A percentile compares a stretch with the other conserved stretches of the same genome.
phyloP scores from a whole-genome alignment of 2,329 filamentous ascomycete genomes.

The Colletotrichum nymphaeae region DNA sequence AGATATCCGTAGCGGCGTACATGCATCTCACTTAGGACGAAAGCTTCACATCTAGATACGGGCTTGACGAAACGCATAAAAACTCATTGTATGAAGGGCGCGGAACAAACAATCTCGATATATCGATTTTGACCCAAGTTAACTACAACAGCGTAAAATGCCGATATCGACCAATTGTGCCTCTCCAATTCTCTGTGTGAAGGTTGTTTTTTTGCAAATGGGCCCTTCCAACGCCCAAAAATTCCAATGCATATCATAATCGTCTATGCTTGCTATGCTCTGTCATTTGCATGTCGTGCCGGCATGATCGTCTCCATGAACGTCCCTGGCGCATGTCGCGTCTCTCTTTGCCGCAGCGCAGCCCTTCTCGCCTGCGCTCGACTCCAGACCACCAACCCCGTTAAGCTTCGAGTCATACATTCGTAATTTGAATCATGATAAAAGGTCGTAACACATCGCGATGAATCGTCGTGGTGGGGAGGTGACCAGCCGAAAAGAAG shows the following conservation, averaged over 20 bases:
- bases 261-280: slow-evolving; percentile 35
- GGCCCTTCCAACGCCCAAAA: slow-evolving; percentile 15
- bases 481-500: slow-evolving; percentile 37
- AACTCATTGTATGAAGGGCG: slow-evolving; percentile 2
- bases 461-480: slow-evolving; percentile 31
- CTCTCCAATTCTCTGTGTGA: slow-evolving; percentile 8
- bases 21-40: not conserved
- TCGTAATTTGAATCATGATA: slow-evolving; percentile 38
- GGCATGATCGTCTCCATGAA: slow-evolving; percentile 35
- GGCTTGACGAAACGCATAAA: not conserved
- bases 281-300: slow-evolving; percentile 37
- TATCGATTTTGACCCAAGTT: slow-evolving; percentile 24
- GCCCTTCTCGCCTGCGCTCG: slow-evolving; percentile 25
- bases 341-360: slow-evolving; percentile 31
- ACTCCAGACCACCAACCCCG: slow-evolving; percentile 29
- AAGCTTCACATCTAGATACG: not conserved
- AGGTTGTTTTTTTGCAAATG: slow-evolving; percentile 8
- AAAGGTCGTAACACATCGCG: slow-evolving; percentile 38
- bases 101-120: slow-evolving; percentile 24
- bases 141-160: slow-evolving; percentile 31
- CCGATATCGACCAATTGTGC: slow-evolving; percentile 21
- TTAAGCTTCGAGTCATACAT: slow-evolving; percentile 37
- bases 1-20: not conserved
- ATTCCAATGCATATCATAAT: slow-evolving; percentile 33
- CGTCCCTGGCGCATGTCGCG: slow-evolving; percentile 27